Evolutionary conservation across 2,329 filamentous ascomycete genomes (phyloP).

Genomic region (Fusarium pseudoanthophilum): DNA sequence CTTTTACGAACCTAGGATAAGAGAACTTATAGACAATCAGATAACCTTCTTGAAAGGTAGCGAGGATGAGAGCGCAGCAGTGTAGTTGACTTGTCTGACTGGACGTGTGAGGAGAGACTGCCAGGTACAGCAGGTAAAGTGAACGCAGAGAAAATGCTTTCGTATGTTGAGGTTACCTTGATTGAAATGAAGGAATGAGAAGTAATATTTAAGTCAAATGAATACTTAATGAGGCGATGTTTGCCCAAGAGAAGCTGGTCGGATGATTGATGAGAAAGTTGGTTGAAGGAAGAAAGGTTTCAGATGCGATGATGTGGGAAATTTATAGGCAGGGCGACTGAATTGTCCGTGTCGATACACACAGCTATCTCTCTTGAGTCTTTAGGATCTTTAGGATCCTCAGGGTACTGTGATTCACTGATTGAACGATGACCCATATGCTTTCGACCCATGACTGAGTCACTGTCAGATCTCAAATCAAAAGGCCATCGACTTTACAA

Average conservation of each 20-base stretch:
- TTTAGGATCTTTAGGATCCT: not conserved
- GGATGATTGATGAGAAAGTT: not conserved
- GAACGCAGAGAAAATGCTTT: too few species aligned
- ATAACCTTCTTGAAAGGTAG: too few species aligned
- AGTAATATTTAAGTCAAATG: rapidly evolving
- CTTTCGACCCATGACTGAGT: not conserved
- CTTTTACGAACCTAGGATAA: too few species aligned
- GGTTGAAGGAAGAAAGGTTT: not conserved
- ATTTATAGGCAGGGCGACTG: not conserved
- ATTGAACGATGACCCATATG: not conserved
- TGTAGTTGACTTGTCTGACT: too few species aligned
- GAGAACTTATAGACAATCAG: too few species aligned
- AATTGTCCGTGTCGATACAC: not conserved
- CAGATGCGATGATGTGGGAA: not conserved
- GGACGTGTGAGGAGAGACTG: too few species aligned
- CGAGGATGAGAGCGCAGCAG: too few species aligned
- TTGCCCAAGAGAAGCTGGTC: rapidly evolving
- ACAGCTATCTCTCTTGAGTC: not conserved
- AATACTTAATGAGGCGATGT: rapidly evolving
- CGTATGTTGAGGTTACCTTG: rapidly evolving
- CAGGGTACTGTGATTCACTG: not conserved
- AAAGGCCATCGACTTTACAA: not conserved
- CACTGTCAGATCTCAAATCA: not conserved
- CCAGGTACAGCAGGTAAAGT: too few species aligned
- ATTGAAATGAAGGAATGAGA: rapidly evolving